phyloP scores from a whole-genome alignment of 495 filamentous ascomycete genomes.

The Parathielavia appendiculata region DNA sequence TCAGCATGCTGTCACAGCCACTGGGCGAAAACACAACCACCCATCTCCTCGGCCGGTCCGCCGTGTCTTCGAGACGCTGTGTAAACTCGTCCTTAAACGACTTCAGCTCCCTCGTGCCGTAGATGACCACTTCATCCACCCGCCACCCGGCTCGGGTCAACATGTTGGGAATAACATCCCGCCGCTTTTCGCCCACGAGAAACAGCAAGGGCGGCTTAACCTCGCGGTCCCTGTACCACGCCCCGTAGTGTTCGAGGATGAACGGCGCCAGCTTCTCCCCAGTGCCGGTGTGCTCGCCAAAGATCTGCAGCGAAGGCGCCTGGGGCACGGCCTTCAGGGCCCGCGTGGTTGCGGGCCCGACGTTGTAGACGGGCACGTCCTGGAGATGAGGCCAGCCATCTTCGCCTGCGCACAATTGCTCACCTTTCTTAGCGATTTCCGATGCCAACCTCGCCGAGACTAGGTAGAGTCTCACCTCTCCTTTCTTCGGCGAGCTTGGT shows the following conservation, averaged over 20 bases:
- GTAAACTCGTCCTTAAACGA: conserved; percentile 65
- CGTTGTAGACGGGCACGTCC: conserved; percentile 69
- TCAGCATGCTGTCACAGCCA: conserved; percentile 76
- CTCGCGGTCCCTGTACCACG: conserved; percentile 36
- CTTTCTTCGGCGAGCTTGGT: conserved; percentile 54
- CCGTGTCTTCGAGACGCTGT: conserved; percentile 38
- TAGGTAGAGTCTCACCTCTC: conserved; percentile 29
- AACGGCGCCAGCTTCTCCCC: conserved; percentile 70
- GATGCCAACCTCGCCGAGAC: conserved; percentile 5
- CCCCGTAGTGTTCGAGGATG: conserved; percentile 67
- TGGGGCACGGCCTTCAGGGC: conserved; percentile 58
- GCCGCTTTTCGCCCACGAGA: conserved; percentile 75
- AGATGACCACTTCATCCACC: conserved; percentile 76
- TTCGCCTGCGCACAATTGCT: conserved; percentile 25
- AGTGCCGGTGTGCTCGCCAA: conserved; percentile 74
- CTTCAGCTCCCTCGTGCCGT: conserved; percentile 75
- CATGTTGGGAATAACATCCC: conserved; percentile 82
- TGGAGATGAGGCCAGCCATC: conserved; percentile 44
- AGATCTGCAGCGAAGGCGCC: conserved; percentile 47
- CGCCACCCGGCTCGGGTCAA: conserved; percentile 53
- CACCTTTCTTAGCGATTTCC: conserved; percentile 20
- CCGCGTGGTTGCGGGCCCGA: conserved; percentile 83
- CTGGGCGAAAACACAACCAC: conserved; percentile 91
- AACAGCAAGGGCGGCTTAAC: conserved; percentile 68
- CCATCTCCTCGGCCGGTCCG: conserved; percentile 53